phyloP scores from a whole-genome alignment of 352 stramenopile genomes.

The Sclerospora graminicola region DNA sequence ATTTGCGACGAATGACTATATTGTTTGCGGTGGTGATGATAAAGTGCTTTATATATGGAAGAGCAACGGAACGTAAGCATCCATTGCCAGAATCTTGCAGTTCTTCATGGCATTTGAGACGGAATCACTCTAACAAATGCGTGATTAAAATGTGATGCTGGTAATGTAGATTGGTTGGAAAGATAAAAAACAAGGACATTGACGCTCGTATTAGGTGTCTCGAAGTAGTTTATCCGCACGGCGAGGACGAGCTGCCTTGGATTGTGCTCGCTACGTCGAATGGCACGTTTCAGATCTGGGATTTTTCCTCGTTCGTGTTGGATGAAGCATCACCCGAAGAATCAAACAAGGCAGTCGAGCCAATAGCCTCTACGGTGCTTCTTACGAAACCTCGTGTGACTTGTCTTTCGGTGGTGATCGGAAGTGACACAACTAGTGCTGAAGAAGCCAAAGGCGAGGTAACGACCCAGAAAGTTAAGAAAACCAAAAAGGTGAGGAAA shows the following conservation, averaged over 20 bases:
- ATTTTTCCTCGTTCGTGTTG: constrained; percentile 53
- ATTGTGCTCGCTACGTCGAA: constrained; percentile 70
- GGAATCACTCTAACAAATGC: not conserved
- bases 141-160: not conserved
- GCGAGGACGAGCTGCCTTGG: constrained; percentile 45
- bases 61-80: constrained; percentile 50
- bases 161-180: constrained; percentile 42
- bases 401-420: constrained; percentile 55
- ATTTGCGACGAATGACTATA: constrained; percentile 63
- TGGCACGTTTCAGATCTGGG: constrained; percentile 72
- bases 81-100: not conserved
- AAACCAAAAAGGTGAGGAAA: constrained; percentile 36
- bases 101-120: not conserved
- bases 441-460: constrained; percentile 7
- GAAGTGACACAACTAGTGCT: constrained; percentile 11
- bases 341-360: constrained; percentile 41
- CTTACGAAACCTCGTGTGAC: constrained; percentile 69
- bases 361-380: constrained; percentile 48
- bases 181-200: constrained; percentile 53
- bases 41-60: constrained; percentile 81
- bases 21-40: constrained; percentile 72
- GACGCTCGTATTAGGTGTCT: constrained; percentile 64
- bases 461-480: constrained; percentile 18
- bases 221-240: constrained; percentile 57
- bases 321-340: constrained; percentile 38